A percentile compares a stretch with the other conserved stretches of the same genome.
These are phyloP conservation scores for Rhodotorula graminis DNA, from an alignment of 768 basidiomycete genomes.

Conservation along the genomic window DNA sequence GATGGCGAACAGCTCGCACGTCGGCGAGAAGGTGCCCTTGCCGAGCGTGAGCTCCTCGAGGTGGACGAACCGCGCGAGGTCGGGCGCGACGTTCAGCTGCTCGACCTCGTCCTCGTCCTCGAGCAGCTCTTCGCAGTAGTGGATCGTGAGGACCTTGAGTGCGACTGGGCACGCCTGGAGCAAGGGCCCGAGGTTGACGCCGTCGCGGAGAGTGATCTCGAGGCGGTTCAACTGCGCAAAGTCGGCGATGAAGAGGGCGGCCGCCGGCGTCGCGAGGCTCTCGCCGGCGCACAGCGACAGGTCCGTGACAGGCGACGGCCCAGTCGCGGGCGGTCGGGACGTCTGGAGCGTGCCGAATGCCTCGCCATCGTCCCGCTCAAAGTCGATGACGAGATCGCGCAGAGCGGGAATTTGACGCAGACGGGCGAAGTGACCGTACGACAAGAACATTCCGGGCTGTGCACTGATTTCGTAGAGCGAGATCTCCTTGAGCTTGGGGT, in stretches of 20 bases:
- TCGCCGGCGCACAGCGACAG: neutral
- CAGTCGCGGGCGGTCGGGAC: neutral
- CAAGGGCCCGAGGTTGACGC: neutral
- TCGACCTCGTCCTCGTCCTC: neutral
- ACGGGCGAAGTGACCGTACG: neutral
- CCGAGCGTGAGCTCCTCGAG: conserved; percentile 1
- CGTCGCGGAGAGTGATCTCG: neutral
- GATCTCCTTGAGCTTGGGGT: neutral
- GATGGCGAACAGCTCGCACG: neutral
- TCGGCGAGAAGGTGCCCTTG: neutral
- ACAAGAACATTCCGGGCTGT: neutral
- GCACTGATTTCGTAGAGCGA: neutral
- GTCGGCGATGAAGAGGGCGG: neutral
- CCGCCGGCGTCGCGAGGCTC: neutral
- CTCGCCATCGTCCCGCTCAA: neutral
- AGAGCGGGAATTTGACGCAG: neutral
- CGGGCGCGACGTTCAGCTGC: neutral
- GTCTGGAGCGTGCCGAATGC: too few relatives aligned
- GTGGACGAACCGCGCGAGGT: neutral
- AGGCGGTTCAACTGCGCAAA: neutral
- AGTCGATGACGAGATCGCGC: neutral
- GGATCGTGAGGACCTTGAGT: neutral
- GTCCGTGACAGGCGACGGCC: neutral
- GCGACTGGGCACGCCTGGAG: neutral
- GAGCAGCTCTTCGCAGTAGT: neutral